Base-by-base conservation (phyloP, 2,329 filamentous ascomycete genomes). In the Diaporthe aspalathi region DNA sequence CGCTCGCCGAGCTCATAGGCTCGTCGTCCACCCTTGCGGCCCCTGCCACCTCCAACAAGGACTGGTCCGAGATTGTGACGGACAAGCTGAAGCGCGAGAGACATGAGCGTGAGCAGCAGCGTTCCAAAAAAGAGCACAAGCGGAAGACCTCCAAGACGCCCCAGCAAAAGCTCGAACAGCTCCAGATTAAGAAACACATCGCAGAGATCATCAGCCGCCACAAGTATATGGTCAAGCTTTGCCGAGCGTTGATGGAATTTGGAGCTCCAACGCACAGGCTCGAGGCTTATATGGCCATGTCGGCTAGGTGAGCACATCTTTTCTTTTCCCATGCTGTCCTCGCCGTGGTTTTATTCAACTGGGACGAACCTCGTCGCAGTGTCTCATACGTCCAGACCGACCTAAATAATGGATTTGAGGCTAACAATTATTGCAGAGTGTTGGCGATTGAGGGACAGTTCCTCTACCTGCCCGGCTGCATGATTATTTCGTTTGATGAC, bases 401-500 rank as follows among this genome's bases (percentile, higher is more conserved):
- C 3, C 1, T 12, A 27, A 40, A 14, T 2, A 12, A 24, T 29
- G 20, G 1, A 24, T 12, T 9, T 17, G 20, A 1, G 29, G 35
- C 66, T 68, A 60, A 68, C 22, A 7, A 17, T n/a, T 24, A 20
- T 9, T 24, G 17, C 29, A 88, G 93, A n/a, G 93, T 96, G 1
- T 87, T 98, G 47, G 93, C 95, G 80, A 95, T 97, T 20, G 93
- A 97, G 74, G 92, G 92, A 7, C 94, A 97, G 77, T 97, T 96
- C 76, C 83, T 97, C 27, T 98, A 97, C 79, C 89, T 97, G 38
- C 94, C 95, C 0, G 93, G 93, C 0, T 97, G 93, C 78, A 98
- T 98, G 95, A 93, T 98, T 70, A 92, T 97, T 78, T 95, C 94
- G 5, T 97, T 98, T 77, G 94, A 93, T 77, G 93, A 95, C 80